Conservation (phyloP, 2,329 filamentous ascomycete genomes). For the Aspergillus ibericus region DNA sequence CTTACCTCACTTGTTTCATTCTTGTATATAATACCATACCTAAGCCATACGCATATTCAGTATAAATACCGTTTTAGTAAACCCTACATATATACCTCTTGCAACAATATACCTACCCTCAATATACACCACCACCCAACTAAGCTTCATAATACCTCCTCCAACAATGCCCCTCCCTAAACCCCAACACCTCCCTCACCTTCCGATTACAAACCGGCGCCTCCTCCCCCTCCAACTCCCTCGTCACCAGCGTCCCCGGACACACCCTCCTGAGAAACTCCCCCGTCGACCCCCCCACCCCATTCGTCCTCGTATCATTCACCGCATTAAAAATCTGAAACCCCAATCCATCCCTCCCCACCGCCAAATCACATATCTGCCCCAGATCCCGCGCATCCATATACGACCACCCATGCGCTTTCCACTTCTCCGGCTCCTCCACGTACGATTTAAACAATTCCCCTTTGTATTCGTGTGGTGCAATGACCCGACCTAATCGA, state of each 20-base stretch:
- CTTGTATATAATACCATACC: too few relatives aligned
- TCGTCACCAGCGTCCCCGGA: constrained; percentile 53
- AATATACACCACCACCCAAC: too few relatives aligned
- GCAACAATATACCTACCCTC: too few relatives aligned
- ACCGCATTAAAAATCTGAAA: constrained; percentile 67
- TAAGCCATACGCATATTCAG: too few relatives aligned
- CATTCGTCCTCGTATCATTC: constrained; percentile 60
- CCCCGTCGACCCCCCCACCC: constrained; percentile 48
- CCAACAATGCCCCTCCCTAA: constrained; percentile 24
- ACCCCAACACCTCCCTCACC: constrained; percentile 59
- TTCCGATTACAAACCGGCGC: constrained; percentile 63
- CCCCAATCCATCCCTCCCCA: constrained; percentile 56
- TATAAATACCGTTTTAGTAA: too few relatives aligned
- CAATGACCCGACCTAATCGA: constrained; percentile 62
- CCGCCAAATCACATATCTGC: constrained; percentile 58
- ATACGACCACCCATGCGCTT: constrained; percentile 63
- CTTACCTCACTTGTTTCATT: too few relatives aligned
- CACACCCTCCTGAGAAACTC: constrained; percentile 54
- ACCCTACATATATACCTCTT: too few relatives aligned
- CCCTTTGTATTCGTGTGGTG: constrained; percentile 58
- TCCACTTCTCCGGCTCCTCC: constrained; percentile 51
- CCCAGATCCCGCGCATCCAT: constrained; percentile 61
- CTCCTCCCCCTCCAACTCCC: constrained; percentile 59
- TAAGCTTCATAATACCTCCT: too few relatives aligned
- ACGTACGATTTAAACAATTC: constrained; percentile 55